Evolutionary conservation across 352 stramenopile species (phyloP), one percentile per base, ranked within the genome.

Genomic region (Phytophthora citrophthora): DNA sequence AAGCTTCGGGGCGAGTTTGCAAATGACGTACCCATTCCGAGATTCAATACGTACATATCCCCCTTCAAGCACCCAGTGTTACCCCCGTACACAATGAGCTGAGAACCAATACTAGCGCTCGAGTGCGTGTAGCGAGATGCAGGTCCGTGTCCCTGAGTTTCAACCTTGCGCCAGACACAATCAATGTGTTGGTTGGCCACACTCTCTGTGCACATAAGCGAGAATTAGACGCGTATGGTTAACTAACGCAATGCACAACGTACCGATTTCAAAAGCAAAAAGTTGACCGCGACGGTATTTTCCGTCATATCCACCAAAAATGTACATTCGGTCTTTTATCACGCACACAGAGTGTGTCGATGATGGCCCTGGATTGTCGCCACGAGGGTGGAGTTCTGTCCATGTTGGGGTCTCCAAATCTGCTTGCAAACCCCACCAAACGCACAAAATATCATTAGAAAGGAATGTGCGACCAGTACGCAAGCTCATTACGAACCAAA

Each of bases 21-120:
- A 41, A 11, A 43, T 12, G 11, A 59, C 54, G 29, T 74, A 77
- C 69, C 64, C 13, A 53, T 54, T 68, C 72, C 74, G 10, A 88
- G 56, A n/a, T 86, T 75, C 27, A 88, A 61, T 39, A 86, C 48
- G 34, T 84, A 74, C 1, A 75, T 64, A 26, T 88, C 79, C 49
- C 79, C 79, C 72, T 85, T 88, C 44, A 88, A 73, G 32, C 74
- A 83, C 1, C 79, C 79, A 9, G 65, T 88, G 55, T 88, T 86
- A 39, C 77, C 79, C 46, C 79, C 79, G 36, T 87, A 85, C 12
- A 88, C 50, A 41, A 88, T 58, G 36, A 88, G 61, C 31, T 72
- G 74, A 12, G 79, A 81, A n/a, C 70, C 79, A 34, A 88, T 77
- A 16, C 67, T 73, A 6, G 60, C 74, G 12, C 66, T 61, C 6